Evolutionary conservation across 108 stramenopile species (phyloP).

Genomic region (Conticribra weissflogii): DNA sequence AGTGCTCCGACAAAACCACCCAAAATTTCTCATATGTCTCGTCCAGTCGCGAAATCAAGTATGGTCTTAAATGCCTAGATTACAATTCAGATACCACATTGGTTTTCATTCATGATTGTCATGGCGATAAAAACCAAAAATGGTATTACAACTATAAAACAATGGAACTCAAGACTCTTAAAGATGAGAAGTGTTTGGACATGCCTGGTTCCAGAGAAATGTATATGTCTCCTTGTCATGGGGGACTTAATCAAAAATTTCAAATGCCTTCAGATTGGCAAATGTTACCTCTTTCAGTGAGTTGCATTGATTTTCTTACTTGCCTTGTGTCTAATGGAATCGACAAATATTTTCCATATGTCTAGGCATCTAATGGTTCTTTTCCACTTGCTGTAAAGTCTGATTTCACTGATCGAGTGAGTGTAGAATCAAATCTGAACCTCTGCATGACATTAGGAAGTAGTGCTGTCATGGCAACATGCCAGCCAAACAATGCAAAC

Average conservation of each 20-base stretch:
- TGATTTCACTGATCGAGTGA: too few relatives aligned
- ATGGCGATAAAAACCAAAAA: not conserved
- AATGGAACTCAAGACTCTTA: not conserved
- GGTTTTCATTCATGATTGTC: not conserved
- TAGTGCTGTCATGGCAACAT: not conserved
- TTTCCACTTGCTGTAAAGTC: too few relatives aligned
- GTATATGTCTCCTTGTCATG: not conserved
- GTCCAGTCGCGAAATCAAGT: not conserved
- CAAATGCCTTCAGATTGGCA: not conserved
- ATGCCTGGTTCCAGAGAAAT: not conserved
- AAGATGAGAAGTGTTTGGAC: not conserved
- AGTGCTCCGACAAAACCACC: not conserved
- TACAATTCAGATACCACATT: not conserved
- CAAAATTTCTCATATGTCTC: not conserved
- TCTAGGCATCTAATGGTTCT: too few relatives aligned
- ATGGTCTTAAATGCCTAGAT: not conserved
- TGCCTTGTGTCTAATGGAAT: too few relatives aligned
- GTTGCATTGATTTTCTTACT: too few relatives aligned
- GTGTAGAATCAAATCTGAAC: too few relatives aligned
- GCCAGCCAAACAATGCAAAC: not conserved
- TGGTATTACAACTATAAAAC: not conserved
- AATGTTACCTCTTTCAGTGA: too few relatives aligned
- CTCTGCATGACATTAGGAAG: too few relatives aligned
- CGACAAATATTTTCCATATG: too few relatives aligned
- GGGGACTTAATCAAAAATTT: not conserved